Conservation (phyloP, 352 stramenopile species). For the Globisporangium canariense region DNA sequence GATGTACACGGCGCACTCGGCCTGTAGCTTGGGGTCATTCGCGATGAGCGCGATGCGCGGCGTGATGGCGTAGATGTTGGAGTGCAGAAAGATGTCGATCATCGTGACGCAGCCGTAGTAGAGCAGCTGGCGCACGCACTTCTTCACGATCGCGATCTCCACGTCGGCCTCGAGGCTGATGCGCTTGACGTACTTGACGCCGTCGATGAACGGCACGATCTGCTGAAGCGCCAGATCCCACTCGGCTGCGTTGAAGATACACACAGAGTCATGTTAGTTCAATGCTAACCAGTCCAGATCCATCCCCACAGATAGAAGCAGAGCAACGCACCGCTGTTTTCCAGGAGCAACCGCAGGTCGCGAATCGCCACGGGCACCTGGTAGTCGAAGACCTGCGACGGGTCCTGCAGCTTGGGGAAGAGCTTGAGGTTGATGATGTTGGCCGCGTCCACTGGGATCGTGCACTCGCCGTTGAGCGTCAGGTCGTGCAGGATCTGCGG, state of each 20-base stretch:
- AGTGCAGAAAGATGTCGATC: conserved; percentile 90
- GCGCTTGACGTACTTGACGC: conserved; percentile 88
- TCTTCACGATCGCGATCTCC: conserved; percentile 86
- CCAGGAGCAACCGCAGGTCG: conserved; percentile 61
- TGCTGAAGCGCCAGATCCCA: conserved; percentile 87
- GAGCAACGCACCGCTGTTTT: conserved; percentile 58
- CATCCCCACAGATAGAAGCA: not conserved
- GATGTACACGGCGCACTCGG: conserved; percentile 77
- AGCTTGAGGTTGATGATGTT: conserved; percentile 89
- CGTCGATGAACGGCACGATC: conserved; percentile 90
- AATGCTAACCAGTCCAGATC: not conserved
- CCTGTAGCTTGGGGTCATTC: conserved; percentile 61
- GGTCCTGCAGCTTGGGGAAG: conserved; percentile 72
- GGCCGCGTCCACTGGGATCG: conserved; percentile 73
- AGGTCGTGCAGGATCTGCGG: conserved; percentile 72
- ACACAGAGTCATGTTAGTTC: not conserved
- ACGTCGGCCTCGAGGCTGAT: conserved; percentile 88
- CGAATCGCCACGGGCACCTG: conserved; percentile 82
- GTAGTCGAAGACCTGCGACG: conserved; percentile 70
- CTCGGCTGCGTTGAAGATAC: conserved; percentile 42
- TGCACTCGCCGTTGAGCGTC: conserved; percentile 72
- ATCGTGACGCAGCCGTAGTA: conserved; percentile 89
- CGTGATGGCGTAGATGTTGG: conserved; percentile 86
- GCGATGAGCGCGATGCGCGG: conserved; percentile 55
- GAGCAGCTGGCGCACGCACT: conserved; percentile 81